Base-by-base conservation (phyloP, 1,139 yeast species). In the Yamadazyma jaroonii region DNA sequence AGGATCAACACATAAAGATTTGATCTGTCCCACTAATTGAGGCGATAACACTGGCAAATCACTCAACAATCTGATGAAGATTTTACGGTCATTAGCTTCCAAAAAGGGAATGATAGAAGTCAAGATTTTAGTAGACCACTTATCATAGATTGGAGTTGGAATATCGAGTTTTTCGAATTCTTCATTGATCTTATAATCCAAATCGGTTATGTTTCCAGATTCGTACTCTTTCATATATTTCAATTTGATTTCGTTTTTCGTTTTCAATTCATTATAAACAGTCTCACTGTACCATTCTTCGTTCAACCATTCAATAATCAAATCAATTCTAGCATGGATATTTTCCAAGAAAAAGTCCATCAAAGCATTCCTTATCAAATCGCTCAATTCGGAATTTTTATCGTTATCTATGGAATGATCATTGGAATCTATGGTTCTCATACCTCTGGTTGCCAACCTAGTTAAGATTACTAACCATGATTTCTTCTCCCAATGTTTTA, bases 281-380 rank as follows among this genome's bases (percentile, higher is more conserved):
- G 63, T 64, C 47, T 84, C 95, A 32, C 81, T 74, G 57, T 81
- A 90, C 95, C 97, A 94, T 59, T 94, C 98, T 59, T 92, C 98
- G 52, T 86, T 90, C 38, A 94, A 66, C 99, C 99, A 94, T 44
- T 85, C 89, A 27, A 90, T 79, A n/a, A 87, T 79, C 28, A 84
- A 64, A 44, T 87, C 95, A 11, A 90, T 73, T 29, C 92, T 67
- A 9, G 69, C 72, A 42, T 85, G 83, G 47, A 90, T 83, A 52
- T 84, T 86, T 13, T 76, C 82, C 52, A 88, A 69, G 41, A 88
- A 83, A 56, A 83, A 85, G 29, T 79, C 80, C 46, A 84, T 82
- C 8, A 94, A 64, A 10, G 88, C 77, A 11, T 75, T 78, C 46
- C 97, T 70, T 11, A 90, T 77, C 50, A 79, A 57, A 41, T 79